Evolutionary conservation across 2,329 filamentous ascomycete genomes (phyloP).

Genomic region (Taxawa tesnikishii): DNA sequence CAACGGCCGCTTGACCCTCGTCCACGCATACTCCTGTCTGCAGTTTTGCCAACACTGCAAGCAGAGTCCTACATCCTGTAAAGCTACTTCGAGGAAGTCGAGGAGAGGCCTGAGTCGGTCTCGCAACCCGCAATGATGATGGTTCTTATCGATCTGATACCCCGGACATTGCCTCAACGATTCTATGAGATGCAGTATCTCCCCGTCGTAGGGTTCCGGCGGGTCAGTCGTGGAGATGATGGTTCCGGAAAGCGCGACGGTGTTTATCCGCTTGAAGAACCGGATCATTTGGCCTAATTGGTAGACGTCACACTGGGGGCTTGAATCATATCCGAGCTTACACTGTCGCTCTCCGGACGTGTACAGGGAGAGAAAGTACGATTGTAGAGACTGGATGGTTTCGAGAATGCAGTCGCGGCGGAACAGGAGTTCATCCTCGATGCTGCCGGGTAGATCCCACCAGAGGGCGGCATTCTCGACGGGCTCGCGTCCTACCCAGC

Average conservation of each 20-base stretch:
- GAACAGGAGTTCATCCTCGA: slow-evolving; percentile 59
- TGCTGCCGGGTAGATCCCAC: slow-evolving; percentile 58
- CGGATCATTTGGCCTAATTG: slow-evolving; percentile 68
- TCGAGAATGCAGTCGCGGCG: slow-evolving; percentile 56
- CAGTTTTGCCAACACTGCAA: slow-evolving; percentile 30
- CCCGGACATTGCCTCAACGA: slow-evolving; percentile 53
- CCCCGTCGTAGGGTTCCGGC: slow-evolving; percentile 42
- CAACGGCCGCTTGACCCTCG: slow-evolving; percentile 30
- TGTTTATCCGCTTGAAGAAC: slow-evolving; percentile 51
- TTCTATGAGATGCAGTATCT: slow-evolving; percentile 48
- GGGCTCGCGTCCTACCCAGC: slow-evolving; percentile 44
- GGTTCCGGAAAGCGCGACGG: slow-evolving; percentile 42
- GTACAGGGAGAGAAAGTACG: slow-evolving; percentile 56
- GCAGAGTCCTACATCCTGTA: slow-evolving; percentile 32
- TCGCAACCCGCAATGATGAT: slow-evolving; percentile 60
- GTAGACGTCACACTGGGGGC: slow-evolving; percentile 60
- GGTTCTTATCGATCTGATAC: slow-evolving; percentile 64
- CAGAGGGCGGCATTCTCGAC: slow-evolving; percentile 37
- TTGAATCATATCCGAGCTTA: slow-evolving; percentile 62
- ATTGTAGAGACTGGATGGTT: slow-evolving; percentile 56
- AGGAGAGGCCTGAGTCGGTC: slow-evolving; percentile 53
- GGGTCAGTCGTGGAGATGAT: slow-evolving; percentile 23
- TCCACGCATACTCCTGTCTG: slow-evolving; percentile 30
- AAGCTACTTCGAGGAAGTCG: slow-evolving; percentile 43
- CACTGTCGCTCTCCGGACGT: slow-evolving; percentile 57